Conservation (phyloP, 768 basidiomycete species). For the Nidularia pulvinata region DNA sequence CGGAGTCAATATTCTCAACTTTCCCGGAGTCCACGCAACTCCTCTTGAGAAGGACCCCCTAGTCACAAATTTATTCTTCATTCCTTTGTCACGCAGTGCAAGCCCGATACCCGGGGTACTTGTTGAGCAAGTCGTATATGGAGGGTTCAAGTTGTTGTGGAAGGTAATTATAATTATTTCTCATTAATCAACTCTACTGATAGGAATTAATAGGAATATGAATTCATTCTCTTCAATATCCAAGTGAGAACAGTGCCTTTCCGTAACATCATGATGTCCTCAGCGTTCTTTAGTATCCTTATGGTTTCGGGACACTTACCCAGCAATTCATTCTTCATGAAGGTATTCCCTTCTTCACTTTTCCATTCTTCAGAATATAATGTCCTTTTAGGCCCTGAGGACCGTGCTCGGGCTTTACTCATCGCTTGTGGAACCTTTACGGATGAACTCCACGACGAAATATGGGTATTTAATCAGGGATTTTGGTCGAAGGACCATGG, state of each 20-base stretch:
- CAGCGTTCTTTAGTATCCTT: conserved; percentile 22
- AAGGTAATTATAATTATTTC: conserved; percentile 29
- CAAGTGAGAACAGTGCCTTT: conserved; percentile 29
- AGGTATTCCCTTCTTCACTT: conserved; percentile 25
- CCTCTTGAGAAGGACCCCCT: conserved; percentile 49
- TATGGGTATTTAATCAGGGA: conserved; percentile 78
- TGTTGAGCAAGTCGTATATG: conserved; percentile 47
- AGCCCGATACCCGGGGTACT: conserved; percentile 51
- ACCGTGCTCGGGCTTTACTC: conserved; percentile 48
- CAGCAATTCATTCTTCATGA: conserved; percentile 60
- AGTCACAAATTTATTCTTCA: conserved; percentile 48
- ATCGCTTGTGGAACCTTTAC: conserved; percentile 50
- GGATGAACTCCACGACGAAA: conserved; percentile 60
- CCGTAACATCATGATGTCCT: neutral
- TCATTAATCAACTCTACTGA: neutral
- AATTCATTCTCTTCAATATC: conserved; percentile 54
- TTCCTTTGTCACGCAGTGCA: conserved; percentile 40
- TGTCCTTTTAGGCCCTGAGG: conserved; percentile 34
- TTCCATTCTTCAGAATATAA: neutral
- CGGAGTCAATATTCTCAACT: conserved; percentile 43
- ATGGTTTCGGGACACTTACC: conserved; percentile 18
- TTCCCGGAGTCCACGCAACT: conserved; percentile 45
- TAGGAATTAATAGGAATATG: conserved; percentile 36
- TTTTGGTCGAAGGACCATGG: conserved; percentile 62
- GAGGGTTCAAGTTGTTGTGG: conserved; percentile 58